Evolutionary conservation across 805 yeast genomes (phyloP).

Genomic region (Priceomyces melissophilus): DNA sequence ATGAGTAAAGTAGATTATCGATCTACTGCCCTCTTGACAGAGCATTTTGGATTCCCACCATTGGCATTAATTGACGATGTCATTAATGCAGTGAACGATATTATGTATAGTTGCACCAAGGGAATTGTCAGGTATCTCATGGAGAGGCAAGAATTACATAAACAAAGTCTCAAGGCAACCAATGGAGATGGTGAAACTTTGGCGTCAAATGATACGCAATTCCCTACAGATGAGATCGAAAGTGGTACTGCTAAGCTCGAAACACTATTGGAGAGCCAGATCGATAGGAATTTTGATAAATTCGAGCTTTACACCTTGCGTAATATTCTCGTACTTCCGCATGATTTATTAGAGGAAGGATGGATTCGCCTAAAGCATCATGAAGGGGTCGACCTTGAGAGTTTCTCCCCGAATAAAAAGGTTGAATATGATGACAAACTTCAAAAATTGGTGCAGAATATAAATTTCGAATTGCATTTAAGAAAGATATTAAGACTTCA

Average conservation of each 20-base stretch:
- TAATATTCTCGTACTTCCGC: slow-evolving; percentile 71
- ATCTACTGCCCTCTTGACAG: slow-evolving; percentile 56
- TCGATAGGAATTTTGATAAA: slow-evolving; percentile 81
- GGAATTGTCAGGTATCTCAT: slow-evolving; percentile 68
- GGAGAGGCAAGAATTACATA: slow-evolving; percentile 28
- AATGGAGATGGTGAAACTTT: slow-evolving; percentile 8
- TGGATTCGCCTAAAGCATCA: slow-evolving; percentile 70
- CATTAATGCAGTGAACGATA: slow-evolving; percentile 80
- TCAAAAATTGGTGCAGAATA: slow-evolving; percentile 30
- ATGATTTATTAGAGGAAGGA: slow-evolving; percentile 60
- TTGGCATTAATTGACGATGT: slow-evolving; percentile 80
- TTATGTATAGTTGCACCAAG: slow-evolving; percentile 75
- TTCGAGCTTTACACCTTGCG: slow-evolving; percentile 78
- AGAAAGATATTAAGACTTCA: slow-evolving; percentile 40
- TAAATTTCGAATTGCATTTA: slow-evolving; percentile 42
- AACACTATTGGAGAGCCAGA: slow-evolving; percentile 65
- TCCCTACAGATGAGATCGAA: slow-evolving; percentile 53
- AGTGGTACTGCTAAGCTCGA: slow-evolving; percentile 82
- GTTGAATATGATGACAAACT: slow-evolving; percentile 28
- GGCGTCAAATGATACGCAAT: slow-evolving; percentile 14
- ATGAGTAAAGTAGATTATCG: slow-evolving; percentile 22
- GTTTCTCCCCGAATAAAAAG: slow-evolving; percentile 4
- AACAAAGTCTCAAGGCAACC: slow-evolving; percentile 11
- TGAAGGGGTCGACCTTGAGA: slow-evolving; percentile 39
- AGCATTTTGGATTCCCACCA: slow-evolving; percentile 84